These are phyloP conservation scores for Actinomucor elegans DNA, from an alignment of 371 early-diverging fungal species.

Conservation along the genomic window DNA sequence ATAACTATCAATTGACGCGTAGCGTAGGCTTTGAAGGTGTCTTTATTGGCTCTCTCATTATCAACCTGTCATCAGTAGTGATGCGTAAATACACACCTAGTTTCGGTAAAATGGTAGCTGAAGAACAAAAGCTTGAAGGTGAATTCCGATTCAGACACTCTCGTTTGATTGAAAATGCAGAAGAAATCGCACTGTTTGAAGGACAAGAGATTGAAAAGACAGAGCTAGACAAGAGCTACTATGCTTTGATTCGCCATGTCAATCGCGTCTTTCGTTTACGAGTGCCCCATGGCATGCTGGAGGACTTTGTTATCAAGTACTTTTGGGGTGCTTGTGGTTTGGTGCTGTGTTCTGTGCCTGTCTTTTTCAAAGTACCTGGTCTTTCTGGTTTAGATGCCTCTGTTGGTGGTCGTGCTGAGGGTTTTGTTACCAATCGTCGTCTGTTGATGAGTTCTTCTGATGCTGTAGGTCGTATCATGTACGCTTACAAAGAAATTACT, in stretches of 20 bases:
- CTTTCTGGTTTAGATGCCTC: constrained; percentile 30
- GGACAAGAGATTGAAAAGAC: constrained; percentile 77
- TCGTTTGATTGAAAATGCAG: constrained; percentile 84
- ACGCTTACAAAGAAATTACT: constrained; percentile 85
- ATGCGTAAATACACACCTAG: constrained; percentile 84
- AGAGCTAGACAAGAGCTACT: constrained; percentile 76
- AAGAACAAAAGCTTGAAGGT: constrained; percentile 81
- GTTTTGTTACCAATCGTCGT: constrained; percentile 91
- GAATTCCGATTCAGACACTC: constrained; percentile 89
- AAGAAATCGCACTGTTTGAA: constrained; percentile 86
- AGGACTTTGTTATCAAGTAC: constrained; percentile 91
- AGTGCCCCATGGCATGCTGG: constrained; percentile 85
- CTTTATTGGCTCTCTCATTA: constrained; percentile 63
- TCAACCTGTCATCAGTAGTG: constrained; percentile 69
- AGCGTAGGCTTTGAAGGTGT: constrained; percentile 81
- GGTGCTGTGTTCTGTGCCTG: constrained; percentile 86
- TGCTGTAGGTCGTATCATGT: constrained; percentile 91
- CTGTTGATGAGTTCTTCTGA: constrained; percentile 81
- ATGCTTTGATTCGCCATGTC: constrained; percentile 76
- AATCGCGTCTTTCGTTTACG: constrained; percentile 78
- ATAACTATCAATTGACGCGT: constrained; percentile 79
- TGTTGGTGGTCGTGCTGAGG: constrained; percentile 59
- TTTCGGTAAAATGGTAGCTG: constrained; percentile 86
- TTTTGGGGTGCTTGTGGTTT: constrained; percentile 95
- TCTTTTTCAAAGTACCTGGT: constrained; percentile 75